phyloP scores from a whole-genome alignment of 2,329 filamentous ascomycete genomes.

The Aspergillus clavatus region DNA sequence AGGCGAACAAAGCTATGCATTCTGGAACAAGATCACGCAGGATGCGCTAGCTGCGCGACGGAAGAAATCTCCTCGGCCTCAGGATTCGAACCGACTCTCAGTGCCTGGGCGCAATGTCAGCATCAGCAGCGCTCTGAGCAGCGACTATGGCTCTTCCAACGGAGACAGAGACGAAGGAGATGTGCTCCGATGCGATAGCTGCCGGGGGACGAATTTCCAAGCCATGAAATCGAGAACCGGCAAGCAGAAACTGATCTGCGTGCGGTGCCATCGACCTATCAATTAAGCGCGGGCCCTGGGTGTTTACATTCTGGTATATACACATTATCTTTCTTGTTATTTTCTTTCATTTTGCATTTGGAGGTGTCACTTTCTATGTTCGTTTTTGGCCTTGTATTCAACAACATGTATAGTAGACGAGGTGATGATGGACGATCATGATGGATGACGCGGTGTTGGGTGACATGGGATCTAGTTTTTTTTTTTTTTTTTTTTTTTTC shows the following conservation, averaged over 20 bases:
- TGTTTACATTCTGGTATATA: not conserved
- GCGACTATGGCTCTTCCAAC: constrained; percentile 45
- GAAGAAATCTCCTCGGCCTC: constrained; percentile 14
- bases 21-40: constrained; percentile 47
- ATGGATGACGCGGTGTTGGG: not conserved
- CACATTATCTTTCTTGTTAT: not conserved
- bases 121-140: constrained; percentile 54
- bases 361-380: not conserved
- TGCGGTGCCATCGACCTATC: constrained; percentile 43
- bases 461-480: not conserved
- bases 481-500: too few relatives aligned
- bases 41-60: constrained; percentile 32
- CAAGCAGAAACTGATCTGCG: constrained; percentile 58
- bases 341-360: constrained; percentile 1
- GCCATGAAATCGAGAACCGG: constrained; percentile 52
- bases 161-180: constrained; percentile 44
- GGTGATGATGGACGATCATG: not conserved
- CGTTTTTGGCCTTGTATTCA: not conserved
- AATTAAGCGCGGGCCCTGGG: constrained; percentile 7
- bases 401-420: not conserved
- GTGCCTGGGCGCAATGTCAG: constrained; percentile 38
- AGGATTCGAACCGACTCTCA: constrained; percentile 15
- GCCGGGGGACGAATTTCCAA: constrained; percentile 59
- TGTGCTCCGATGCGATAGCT: constrained; percentile 54
- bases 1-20: constrained; percentile 50